Evolutionary conservation across 1,139 yeast species (phyloP), one percentile per base, ranked within the genome.

Genomic region (Kodamaea sp.): DNA sequence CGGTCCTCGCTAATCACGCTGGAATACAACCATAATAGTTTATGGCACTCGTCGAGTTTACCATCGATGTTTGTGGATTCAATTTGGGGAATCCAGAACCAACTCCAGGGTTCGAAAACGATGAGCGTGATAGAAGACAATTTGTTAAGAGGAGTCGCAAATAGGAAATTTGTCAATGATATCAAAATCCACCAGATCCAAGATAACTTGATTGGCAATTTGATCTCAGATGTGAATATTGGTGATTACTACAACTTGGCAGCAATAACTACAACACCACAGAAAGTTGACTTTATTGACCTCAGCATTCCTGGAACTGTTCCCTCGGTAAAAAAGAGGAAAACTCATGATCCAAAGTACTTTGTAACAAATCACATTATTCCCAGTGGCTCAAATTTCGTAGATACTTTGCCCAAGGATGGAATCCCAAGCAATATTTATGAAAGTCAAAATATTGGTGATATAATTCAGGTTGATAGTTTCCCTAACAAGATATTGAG

Each of bases 1-100:
- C 10, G 11, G 6, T 18, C 22, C 7, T 18, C 22, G 15, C 18
- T 18, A 8, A 18, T 26, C 8, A 15, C 31, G 4, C 21, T 32
- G 3, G 12, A 34, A 4, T 38, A 37, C 22, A 32, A 44, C 2
- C 44, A 46, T 26, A 58, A 53, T 22, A 63, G 61, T 34, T 37
- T 53, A 21, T 79, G 85, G 85, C 71, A 75, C 32, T 47, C 47
- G 5, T 52, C 63, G 0, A 54, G 66, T 10, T 41, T 66, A 3
- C 41, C 51, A 5, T 43, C 74, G 2, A 30, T 61, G 15, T 51
- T 61, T 12, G 52, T 68, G 2, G 65, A 64, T 41, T 59, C 70
- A 2, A 41, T 66, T 5, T 70, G 75, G 76, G 67, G 67, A 4
- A 39, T 64, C 11, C 56, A 63, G 29, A 63, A 59, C 40, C 66